Conservation (phyloP, 441 rosid species). For the Lepidium campestre region DNA sequence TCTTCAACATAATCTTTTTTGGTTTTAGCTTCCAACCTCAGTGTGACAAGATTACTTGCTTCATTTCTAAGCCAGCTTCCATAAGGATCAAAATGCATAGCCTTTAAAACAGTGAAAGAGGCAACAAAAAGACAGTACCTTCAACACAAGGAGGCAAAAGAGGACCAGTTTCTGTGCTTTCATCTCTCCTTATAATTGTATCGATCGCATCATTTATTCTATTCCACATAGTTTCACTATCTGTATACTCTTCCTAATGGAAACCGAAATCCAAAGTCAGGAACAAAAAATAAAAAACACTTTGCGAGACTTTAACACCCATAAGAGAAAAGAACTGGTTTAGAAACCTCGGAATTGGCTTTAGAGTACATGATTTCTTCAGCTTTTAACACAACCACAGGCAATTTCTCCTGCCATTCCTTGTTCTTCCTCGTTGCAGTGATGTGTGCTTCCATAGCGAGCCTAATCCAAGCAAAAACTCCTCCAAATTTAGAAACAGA, state of each 20-base stretch:
- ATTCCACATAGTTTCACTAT: slow-evolving; percentile 76
- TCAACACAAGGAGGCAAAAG: slow-evolving; percentile 97
- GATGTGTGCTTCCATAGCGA: slow-evolving; percentile 60
- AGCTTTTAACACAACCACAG: slow-evolving; percentile 68
- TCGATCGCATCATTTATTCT: slow-evolving; percentile 85
- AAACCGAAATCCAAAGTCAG: slow-evolving; percentile 9
- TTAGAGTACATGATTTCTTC: slow-evolving; percentile 97
- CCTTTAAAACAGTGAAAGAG: not conserved
- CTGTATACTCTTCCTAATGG: slow-evolving; percentile 70
- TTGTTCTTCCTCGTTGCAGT: slow-evolving; percentile 67
- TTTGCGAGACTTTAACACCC: not conserved
- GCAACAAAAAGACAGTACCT: slow-evolving; percentile 41
- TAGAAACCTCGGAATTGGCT: slow-evolving; percentile 85
- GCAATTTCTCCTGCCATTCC: slow-evolving; percentile 92
- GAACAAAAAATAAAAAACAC: not conserved
- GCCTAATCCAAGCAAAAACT: slow-evolving; percentile 34
- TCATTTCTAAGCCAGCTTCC: not conserved
- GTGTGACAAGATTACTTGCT: not conserved
- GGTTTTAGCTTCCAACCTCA: too few relatives aligned
- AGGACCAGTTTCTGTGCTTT: slow-evolving; percentile 72
- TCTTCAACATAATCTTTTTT: not conserved
- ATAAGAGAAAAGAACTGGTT: not conserved
- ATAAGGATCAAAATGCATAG: not conserved
- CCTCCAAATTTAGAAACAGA: not conserved
- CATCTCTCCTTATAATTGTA: slow-evolving; percentile 84